A percentile compares a stretch with the other conserved stretches of the same genome.
Conservation (phyloP, 2,329 filamentous ascomycete species). For the Arthrocladium fulminans region DNA sequence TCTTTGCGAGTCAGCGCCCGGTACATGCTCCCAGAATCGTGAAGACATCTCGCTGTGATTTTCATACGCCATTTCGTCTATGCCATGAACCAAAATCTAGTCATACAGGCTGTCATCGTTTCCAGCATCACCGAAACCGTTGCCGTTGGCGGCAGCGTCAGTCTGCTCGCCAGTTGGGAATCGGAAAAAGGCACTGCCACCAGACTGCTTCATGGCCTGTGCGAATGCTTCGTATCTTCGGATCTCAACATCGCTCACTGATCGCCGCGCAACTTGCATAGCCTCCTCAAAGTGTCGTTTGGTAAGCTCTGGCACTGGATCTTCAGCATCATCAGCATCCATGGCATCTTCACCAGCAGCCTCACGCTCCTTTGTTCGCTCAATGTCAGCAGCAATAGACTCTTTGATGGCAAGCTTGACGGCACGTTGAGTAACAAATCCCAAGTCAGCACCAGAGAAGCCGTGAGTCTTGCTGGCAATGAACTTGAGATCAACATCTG, state of each 20-base stretch:
- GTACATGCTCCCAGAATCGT: conserved; percentile 1
- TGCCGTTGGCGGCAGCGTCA: conserved; percentile 39
- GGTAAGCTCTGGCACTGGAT: conserved; percentile 91
- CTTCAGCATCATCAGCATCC: conserved; percentile 70
- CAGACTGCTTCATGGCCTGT: conserved; percentile 97
- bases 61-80: conserved; percentile 3
- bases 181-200: conserved; percentile 94
- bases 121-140: conserved; percentile 69
- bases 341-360: conserved; percentile 70
- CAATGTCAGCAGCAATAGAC: conserved; percentile 79
- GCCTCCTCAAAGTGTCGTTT: conserved; percentile 98
- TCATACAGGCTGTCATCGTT: conserved; percentile 97
- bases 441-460: conserved; percentile 98
- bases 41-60: not conserved
- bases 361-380: conserved; percentile 81
- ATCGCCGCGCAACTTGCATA: conserved; percentile 88
- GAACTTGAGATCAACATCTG: conserved; percentile 78
- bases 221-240: conserved; percentile 96
- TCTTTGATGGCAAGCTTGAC: conserved; percentile 99
- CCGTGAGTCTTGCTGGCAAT: conserved; percentile 97
- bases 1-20: not conserved
- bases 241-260: conserved; percentile 94
- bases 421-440: conserved; percentile 96
- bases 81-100: conserved; percentile 45
- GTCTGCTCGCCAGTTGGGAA: conserved; percentile 62